phyloP scores from a whole-genome alignment of 2,329 filamentous ascomycete species.

The Colletotrichum kahawae region DNA sequence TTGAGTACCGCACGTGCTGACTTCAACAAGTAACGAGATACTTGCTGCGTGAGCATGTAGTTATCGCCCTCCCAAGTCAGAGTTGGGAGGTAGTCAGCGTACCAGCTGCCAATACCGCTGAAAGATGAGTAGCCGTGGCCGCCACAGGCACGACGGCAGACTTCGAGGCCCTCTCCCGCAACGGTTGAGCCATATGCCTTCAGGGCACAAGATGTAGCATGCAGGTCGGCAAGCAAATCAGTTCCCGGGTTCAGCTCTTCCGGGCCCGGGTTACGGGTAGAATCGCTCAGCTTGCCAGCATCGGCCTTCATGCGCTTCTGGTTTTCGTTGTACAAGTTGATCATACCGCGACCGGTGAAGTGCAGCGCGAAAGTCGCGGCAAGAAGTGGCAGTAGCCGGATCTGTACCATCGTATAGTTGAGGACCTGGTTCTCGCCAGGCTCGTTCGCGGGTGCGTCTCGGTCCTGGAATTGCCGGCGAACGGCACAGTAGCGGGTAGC shows the following conservation, averaged over 20 bases:
- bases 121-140: constrained; percentile 80
- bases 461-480: constrained; percentile 79
- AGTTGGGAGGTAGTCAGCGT: constrained; percentile 75
- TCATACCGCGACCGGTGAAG: constrained; percentile 80
- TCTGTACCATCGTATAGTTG: constrained; percentile 83
- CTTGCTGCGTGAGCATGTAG: constrained; percentile 84
- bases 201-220: constrained; percentile 77
- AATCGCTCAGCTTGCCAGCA: constrained; percentile 43
- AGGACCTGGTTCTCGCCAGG: constrained; percentile 75
- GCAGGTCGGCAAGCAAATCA: constrained; percentile 74
- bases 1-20: constrained; percentile 73
- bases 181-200: constrained; percentile 76
- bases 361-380: constrained; percentile 80
- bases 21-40: constrained; percentile 78
- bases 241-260: constrained; percentile 68
- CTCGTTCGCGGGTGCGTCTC: constrained; percentile 64
- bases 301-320: constrained; percentile 67
- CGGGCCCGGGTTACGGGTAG: constrained; percentile 64
- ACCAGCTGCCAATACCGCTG: constrained; percentile 77
- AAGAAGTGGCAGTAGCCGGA: constrained; percentile 73
- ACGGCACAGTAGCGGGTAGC: constrained; percentile 77
- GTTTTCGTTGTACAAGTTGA: constrained; percentile 74
- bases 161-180: constrained; percentile 76
- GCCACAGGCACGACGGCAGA: constrained; percentile 77
- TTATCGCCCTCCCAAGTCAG: constrained; percentile 80